Evolutionary conservation across 2,329 filamentous ascomycete genomes (phyloP).

Genomic region (Aspergillus pseudoglaucus): DNA sequence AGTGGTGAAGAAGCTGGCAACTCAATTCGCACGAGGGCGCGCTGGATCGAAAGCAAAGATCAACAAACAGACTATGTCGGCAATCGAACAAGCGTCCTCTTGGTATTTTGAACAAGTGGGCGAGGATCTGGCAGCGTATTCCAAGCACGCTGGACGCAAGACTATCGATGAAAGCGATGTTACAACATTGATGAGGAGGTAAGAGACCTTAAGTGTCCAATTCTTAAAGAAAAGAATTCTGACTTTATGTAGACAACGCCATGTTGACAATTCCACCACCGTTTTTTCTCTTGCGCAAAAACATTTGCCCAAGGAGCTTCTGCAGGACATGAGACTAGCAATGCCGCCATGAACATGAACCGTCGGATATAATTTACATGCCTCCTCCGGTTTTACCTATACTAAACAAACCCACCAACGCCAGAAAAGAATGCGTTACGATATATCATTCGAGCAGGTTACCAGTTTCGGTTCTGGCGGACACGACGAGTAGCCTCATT

Average conservation of each 20-base stretch:
- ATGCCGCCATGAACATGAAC: conserved; percentile 27
- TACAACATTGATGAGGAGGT: conserved; percentile 76
- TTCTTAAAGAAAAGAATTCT: conserved; percentile 12
- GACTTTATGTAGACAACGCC: conserved; percentile 61
- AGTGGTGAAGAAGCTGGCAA: conserved; percentile 61
- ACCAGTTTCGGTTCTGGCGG: conserved; percentile 70
- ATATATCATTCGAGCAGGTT: conserved; percentile 17
- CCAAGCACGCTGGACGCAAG: conserved; percentile 73
- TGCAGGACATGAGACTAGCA: conserved; percentile 63
- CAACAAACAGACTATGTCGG: conserved; percentile 64
- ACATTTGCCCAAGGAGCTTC: conserved; percentile 71
- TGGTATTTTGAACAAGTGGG: conserved; percentile 89
- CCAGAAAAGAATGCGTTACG: conserved; percentile 25
- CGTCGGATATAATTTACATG: conserved; percentile 3
- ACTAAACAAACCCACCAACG: conserved; percentile 25
- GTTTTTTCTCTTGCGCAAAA: conserved; percentile 80
- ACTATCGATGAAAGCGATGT: conserved; percentile 83
- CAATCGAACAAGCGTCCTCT: conserved; percentile 73
- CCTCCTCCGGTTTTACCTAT: conserved; percentile 3
- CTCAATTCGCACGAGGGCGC: conserved; percentile 62
- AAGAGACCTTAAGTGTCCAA: conserved; percentile 29
- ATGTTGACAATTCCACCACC: conserved; percentile 64
- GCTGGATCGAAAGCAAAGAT: conserved; percentile 63
- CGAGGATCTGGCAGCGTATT: conserved; percentile 72
- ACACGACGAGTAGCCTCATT: conserved; percentile 66